phyloP scores from a whole-genome alignment of 495 filamentous ascomycete genomes.

The Penicillium fimorum region DNA sequence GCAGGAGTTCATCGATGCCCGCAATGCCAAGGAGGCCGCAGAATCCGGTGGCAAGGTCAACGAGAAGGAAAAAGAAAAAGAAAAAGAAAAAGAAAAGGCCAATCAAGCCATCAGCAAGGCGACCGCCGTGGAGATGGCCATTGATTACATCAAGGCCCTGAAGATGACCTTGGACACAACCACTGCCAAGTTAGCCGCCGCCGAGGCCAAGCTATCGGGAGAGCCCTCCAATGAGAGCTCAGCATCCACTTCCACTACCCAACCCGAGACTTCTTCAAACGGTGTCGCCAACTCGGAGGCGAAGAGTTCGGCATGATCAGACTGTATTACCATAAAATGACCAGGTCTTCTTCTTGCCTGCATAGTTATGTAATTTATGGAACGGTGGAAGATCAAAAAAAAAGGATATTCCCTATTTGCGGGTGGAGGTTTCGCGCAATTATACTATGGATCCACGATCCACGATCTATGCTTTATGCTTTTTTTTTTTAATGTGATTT shows the following conservation, averaged over 20 bases:
- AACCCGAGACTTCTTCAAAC: background rate
- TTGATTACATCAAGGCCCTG: conserved; percentile 88
- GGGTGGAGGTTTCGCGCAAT: conserved; percentile 1
- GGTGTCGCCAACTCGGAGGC: background rate
- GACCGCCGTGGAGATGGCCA: conserved; percentile 92
- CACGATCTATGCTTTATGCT: background rate
- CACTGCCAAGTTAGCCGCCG: conserved; percentile 60
- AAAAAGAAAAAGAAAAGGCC: conserved; percentile 42
- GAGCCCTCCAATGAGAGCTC: background rate
- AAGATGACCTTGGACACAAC: conserved; percentile 70
- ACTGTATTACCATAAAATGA: background rate
- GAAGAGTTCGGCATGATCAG: background rate
- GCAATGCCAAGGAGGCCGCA: conserved; percentile 35
- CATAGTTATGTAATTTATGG: background rate
- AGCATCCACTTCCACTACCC: background rate
- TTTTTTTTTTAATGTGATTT: conserved; percentile 1
- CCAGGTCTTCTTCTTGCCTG: background rate
- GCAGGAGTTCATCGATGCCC: conserved; percentile 39
- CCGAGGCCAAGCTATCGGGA: conserved; percentile 47
- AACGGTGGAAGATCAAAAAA: background rate
- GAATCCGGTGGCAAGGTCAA: conserved; percentile 29
- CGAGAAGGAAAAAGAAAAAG: conserved; percentile 51
- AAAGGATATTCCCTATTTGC: background rate
- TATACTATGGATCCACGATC: conserved; percentile 8
- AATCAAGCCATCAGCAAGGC: conserved; percentile 81